A percentile compares a stretch with the other conserved stretches of the same genome.
phyloP scores from a whole-genome alignment of 2,329 filamentous ascomycete species.

The Curvularia spicifera region DNA sequence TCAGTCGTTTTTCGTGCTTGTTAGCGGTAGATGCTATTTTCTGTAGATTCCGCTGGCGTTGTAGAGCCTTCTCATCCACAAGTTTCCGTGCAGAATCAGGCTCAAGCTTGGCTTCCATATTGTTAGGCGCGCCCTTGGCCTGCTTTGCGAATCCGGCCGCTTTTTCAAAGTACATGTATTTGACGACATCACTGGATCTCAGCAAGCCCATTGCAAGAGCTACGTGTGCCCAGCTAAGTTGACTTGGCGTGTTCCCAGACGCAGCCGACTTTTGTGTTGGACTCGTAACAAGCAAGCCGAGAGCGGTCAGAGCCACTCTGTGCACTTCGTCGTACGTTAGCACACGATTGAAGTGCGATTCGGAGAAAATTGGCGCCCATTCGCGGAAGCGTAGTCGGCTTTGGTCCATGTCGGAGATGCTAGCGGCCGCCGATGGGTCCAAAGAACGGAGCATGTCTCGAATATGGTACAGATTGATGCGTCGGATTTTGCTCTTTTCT shows the following conservation, averaged over 20 bases:
- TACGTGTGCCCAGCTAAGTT: conserved; percentile 52
- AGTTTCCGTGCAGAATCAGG: conserved; percentile 16
- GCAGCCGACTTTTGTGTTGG: conserved; percentile 9
- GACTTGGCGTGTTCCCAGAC: conserved; percentile 12
- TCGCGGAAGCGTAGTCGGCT: conserved; percentile 24
- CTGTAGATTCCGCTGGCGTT: conserved; percentile 62
- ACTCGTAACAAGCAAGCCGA: conserved; percentile 51
- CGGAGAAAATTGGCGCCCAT: conserved; percentile 34
- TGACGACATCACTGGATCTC: conserved; percentile 55
- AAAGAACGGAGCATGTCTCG: conserved; percentile 65
- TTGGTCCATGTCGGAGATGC: conserved; percentile 34
- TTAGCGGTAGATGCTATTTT: conserved; percentile 54
- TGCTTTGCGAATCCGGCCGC: conserved; percentile 13
- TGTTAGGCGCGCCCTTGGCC: conserved; percentile 12
- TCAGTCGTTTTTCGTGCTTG: conserved; percentile 80
- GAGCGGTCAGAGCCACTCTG: conserved; percentile 61
- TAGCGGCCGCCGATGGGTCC: conserved; percentile 42
- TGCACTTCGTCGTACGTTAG: conserved; percentile 68
- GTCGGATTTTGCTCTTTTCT: conserved; percentile 40
- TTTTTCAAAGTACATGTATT: conserved; percentile 49
- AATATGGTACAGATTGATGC: conserved; percentile 70
- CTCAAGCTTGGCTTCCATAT: conserved; percentile 7
- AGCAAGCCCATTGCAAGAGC: conserved; percentile 52
- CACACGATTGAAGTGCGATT: conserved; percentile 54
- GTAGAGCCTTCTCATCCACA: conserved; percentile 21